Percentiles rank a stretch among this genome's conserved stretches.
Evolutionary conservation across 1,284 basidiomycete species (phyloP).

Genomic region (Melampsora americana): DNA sequence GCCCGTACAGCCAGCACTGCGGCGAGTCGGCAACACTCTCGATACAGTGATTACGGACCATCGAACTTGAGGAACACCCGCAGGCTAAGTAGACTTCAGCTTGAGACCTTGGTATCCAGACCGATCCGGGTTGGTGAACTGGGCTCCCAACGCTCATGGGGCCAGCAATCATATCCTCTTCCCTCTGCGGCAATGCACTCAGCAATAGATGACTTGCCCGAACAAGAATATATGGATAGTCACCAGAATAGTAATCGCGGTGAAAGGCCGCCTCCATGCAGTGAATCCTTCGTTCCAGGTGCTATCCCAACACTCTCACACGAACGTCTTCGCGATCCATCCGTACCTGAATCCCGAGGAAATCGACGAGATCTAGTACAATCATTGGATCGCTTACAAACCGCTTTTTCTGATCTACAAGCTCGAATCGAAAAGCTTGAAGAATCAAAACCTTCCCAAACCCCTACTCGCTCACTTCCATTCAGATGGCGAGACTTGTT

Average conservation of each 20-base stretch:
- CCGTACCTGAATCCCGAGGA: background rate
- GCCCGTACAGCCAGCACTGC: constrained; percentile 3
- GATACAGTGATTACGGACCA: background rate
- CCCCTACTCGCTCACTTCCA: no score
- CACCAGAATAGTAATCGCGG: no score
- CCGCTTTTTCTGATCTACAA: background rate
- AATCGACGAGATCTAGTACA: constrained; percentile 10
- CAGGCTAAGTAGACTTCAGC: background rate
- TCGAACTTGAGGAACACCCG: background rate
- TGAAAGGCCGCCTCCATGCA: background rate
- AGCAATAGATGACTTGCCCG: no score
- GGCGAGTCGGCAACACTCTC: background rate
- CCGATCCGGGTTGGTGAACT: no score
- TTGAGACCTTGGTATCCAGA: background rate
- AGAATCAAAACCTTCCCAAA: no score
- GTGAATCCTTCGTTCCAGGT: background rate
- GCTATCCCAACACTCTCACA: background rate
- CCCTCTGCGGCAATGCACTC: no score
- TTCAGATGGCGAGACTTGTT: no score
- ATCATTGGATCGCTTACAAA: background rate
- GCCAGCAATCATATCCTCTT: no score
- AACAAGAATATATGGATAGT: no score
- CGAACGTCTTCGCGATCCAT: background rate
- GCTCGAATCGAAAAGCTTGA: background rate
- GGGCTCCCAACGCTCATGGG: no score